Base-by-base conservation (phyloP, 495 filamentous ascomycete genomes). In the Corynascus novoguineensis region DNA sequence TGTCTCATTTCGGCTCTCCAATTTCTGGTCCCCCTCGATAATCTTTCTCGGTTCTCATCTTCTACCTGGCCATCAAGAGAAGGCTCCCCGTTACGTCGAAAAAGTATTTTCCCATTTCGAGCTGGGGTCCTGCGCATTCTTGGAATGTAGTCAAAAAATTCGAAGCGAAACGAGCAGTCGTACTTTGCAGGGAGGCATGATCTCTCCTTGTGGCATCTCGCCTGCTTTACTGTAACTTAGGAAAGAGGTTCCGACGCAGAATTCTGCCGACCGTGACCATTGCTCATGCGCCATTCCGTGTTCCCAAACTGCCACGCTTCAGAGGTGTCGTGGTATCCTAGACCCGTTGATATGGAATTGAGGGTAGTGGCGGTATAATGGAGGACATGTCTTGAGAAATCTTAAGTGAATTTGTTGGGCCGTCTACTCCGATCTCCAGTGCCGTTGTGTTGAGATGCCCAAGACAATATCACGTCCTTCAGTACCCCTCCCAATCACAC, bases 161-260 rank as follows among this genome's bases (percentile, higher is more conserved):
- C 71, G 50, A 76, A 80, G 53, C 77, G 71, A 0, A 53, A 10
- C 62, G 59, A 69, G 60, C 77, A 80, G 59, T 73, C 54, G 31
- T 75, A 65, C 29, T 48, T 41, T 9, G 51, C 52, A 4, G 40
- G 15, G 22, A 64, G 37, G 24, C 66, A 75, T 35, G 65, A 60
- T 11, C 19, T 41, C 25, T 73, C 63, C 49, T 68, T 69, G 24
- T 48, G 34, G 5, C 60, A 57, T 37, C 24, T 40, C 21, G 45
- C 21, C 10, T 50, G 17, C 5, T 59, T 61, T 7, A 29, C 12
- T 45, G 61, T 55, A 1, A 10, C 0, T 3, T 7, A 12, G 1
- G 38, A 19, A 5, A 61, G 34, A 8, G 28, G 41, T 11, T 11
- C 4, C 63, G 60, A 63, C 10, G 25, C 17, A 11, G 29, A 27